Percentiles rank a stretch among this genome's conserved stretches.
Conservation (phyloP, 495 filamentous ascomycete species). For the Podospora australis region DNA sequence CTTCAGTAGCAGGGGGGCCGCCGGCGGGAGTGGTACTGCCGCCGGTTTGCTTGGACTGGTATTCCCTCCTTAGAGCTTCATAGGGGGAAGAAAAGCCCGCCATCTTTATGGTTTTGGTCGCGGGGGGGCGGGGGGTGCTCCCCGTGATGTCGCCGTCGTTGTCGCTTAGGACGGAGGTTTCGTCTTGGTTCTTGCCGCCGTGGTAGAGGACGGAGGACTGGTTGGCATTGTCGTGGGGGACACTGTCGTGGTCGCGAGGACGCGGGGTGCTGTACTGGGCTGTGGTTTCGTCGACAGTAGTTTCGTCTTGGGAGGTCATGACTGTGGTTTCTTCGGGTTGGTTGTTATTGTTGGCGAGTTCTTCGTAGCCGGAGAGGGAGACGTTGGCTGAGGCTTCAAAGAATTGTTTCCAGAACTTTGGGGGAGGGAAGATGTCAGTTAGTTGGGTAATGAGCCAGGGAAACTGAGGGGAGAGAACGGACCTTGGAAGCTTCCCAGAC, state of each 20-base stretch:
- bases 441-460: constrained; percentile 7
- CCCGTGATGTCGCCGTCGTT: constrained; percentile 43
- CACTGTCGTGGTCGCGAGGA: constrained; percentile 27
- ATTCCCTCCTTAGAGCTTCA: constrained; percentile 55
- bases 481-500: constrained; percentile 98
- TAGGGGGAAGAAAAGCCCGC: constrained; percentile 62
- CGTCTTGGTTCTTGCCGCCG: constrained; percentile 32
- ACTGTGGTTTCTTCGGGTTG: constrained; percentile 45
- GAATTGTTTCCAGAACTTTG: constrained; percentile 99
- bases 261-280: constrained; percentile 37
- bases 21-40: constrained; percentile 8
- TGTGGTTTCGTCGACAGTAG: constrained; percentile 31
- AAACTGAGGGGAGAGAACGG: neutral
- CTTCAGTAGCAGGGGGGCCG: neutral
- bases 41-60: constrained; percentile 24
- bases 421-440: too few relatives aligned
- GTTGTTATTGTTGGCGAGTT: constrained; percentile 44
- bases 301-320: constrained; percentile 30
- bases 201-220: constrained; percentile 29
- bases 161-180: constrained; percentile 48
- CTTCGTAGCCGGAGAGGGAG: constrained; percentile 92
- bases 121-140: constrained; percentile 47
- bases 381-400: constrained; percentile 98
- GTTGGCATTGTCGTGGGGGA: constrained; percentile 28
- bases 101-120: constrained; percentile 40